Base-by-base conservation (phyloP, 805 yeast genomes). In the Sugiyamaella valdiviana region DNA sequence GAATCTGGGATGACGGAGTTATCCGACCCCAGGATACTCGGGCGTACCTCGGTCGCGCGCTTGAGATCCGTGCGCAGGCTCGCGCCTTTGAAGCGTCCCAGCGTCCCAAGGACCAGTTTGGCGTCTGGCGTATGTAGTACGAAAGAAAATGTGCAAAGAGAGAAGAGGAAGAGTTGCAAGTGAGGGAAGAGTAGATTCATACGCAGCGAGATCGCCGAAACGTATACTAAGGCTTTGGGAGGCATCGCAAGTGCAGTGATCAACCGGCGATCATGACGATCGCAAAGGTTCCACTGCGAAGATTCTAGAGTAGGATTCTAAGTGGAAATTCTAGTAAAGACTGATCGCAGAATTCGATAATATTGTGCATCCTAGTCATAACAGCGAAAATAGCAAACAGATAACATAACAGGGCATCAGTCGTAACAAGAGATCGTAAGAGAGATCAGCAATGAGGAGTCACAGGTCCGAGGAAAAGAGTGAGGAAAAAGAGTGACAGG, bases 1-100 rank as follows among this genome's bases (percentile, higher is more conserved):
- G 66, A 15, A 46, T 62, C 9, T 62, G 66, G 66, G 66, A 62
- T 41, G 66, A 62, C 42, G 66, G 66, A 16, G 59, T 62, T 35
- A 62, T 62, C 39, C 51, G 54, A 22, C 66, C 66, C 14, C 53
- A 57, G 43, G 61, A 62, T 22, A 62, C 66, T 10, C 46, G 66
- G 36, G 43, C 46, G 21, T 54, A 59, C 37, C 60, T 62, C 29
- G 66, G 64, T 14, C 58, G 57, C 29, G 65, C 63, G 4, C 51
- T 62, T 26, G 64, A 59, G 47, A 49, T 54, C 14, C 46, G 61
- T 22, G 41, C 51, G 22, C 46, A 48, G 5, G 48, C 55, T 3
- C 39, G 55, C 6, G 44, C 44, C 9, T 9, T 36, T 14, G 50
- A 50, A n/a, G 49, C 43, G 16, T 15, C 35, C 20, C 36, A 46